These are phyloP conservation scores for Fusarium mexicanum DNA, from an alignment of 2,329 filamentous ascomycete genomes.

Conservation along the genomic window DNA sequence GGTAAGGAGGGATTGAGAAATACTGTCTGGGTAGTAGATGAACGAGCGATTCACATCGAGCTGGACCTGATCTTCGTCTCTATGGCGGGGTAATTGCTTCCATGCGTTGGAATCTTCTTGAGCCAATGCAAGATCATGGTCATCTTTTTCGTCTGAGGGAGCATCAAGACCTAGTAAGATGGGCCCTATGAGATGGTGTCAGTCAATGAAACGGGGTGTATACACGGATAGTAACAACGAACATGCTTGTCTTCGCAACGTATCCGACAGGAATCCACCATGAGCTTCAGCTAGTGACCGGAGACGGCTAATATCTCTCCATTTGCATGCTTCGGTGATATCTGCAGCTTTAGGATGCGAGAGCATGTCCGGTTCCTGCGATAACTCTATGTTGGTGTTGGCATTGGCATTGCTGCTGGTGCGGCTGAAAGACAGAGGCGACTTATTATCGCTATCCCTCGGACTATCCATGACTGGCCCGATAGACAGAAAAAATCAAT, in stretches of 20 bases:
- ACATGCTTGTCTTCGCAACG: constrained; percentile 80
- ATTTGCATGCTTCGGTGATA: constrained; percentile 66
- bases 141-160: constrained; percentile 24
- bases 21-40: constrained; percentile 90
- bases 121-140: background rate
- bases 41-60: constrained; percentile 97
- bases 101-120: constrained; percentile 53
- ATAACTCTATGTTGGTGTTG: constrained; percentile 22
- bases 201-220: constrained; percentile 18
- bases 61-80: constrained; percentile 89
- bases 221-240: constrained; percentile 52
- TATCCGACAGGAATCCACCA: constrained; percentile 75
- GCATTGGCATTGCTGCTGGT: constrained; percentile 18
- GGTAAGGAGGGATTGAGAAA: constrained; percentile 28
- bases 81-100: constrained; percentile 76
- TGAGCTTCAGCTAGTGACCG: constrained; percentile 67
- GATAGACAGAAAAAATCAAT: background rate
- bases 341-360: constrained; percentile 49
- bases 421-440: constrained; percentile 13
- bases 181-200: constrained; percentile 63
- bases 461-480: constrained; percentile 20
- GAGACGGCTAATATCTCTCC: constrained; percentile 65
- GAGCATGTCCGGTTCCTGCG: constrained; percentile 21
- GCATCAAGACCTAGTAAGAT: constrained; percentile 60
- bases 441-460: constrained; percentile 14